Base-by-base conservation (phyloP, 2,329 filamentous ascomycete species). In the Colletotrichum sp. region DNA sequence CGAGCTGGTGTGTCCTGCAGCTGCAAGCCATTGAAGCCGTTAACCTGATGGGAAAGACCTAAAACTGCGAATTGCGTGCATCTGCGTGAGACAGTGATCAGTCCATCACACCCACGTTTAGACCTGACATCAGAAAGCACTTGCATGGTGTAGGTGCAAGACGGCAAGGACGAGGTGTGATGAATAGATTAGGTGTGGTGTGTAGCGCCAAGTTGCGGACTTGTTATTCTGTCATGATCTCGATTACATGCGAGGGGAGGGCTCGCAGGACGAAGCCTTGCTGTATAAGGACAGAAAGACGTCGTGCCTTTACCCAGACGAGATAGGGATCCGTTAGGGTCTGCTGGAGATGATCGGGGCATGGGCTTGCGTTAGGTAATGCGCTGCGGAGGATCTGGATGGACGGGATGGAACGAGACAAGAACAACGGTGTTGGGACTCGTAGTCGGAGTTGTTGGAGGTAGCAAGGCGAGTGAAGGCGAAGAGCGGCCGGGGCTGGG, bases 61-160 rank as follows among this genome's bases (percentile, higher is more conserved):
- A 24, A 30, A 55, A 68, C n/a, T 30, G 60, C 52, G 65, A 75
- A 71, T n/a, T 63, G 67, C 24, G 52, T 76, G 66, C 66, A 75
- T 57, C 74, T 59, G 70, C 34, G 57, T 26, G 48, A 69, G 74
- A 69, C 59, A 73, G 12, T 52, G 70, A 61, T 74, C 71, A 76
- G 65, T 66, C 70, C 74, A 74, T 74, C 59, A 28, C 36, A 65
- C 70, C 55, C 65, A 69, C 48, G 30, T 36, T 73, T 59, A 66
- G 64, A 52, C 70, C 70, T 76, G 74, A 69, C 70, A 76, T 73
- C 74, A 75, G 74, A 76, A 67, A 75, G 55, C 36, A 71, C 71
- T 71, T 52, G 71, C 71, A 75, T 76, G 66, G 66, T 55, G 57
- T 60, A 64, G 36, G 48, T 75, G 52, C 39, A 26, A 71, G 61